A percentile compares a stretch with the other conserved stretches of the same genome.
Conservation (phyloP, 768 basidiomycete genomes). For the Russula vinacea region DNA sequence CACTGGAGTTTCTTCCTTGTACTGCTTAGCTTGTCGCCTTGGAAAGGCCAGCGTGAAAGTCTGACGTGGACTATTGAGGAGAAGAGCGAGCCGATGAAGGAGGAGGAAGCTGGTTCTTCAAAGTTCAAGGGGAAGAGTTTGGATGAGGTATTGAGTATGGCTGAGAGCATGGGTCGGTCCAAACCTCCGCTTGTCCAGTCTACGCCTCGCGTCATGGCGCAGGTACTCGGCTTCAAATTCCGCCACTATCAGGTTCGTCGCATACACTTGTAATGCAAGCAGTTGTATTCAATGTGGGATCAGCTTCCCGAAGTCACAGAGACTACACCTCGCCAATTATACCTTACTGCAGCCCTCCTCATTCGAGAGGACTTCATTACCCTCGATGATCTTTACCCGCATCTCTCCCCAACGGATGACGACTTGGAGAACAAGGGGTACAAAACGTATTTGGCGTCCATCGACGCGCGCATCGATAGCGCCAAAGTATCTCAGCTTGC, state of each 20-base stretch:
- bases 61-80: slow-evolving; percentile 23
- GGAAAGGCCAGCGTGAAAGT: slow-evolving; percentile 41
- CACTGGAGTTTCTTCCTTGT: slow-evolving; percentile 90
- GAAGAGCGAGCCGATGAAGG: slow-evolving; percentile 14
- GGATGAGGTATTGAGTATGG: slow-evolving; percentile 61
- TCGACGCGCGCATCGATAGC: slow-evolving; percentile 60
- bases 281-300: slow-evolving; percentile 27
- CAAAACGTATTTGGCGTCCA: slow-evolving; percentile 61
- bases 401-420: slow-evolving; percentile 72
- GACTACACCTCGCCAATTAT: slow-evolving; percentile 64
- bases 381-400: slow-evolving; percentile 87
- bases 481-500: slow-evolving; percentile 76
- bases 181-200: slow-evolving; percentile 27
- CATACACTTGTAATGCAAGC: slow-evolving; percentile 6
- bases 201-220: slow-evolving; percentile 67
- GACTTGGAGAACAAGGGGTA: slow-evolving; percentile 63
- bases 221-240: slow-evolving; percentile 98
- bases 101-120: slow-evolving; percentile 25
- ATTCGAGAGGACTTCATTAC: slow-evolving; percentile 88
- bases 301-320: slow-evolving; percentile 61
- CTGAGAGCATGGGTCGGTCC: slow-evolving; percentile 40
- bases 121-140: slow-evolving; percentile 57
- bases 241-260: slow-evolving; percentile 73
- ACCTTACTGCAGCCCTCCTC: slow-evolving; percentile 78
- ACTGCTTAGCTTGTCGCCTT: slow-evolving; percentile 82